These are phyloP conservation scores for Incumbomyces lentus DNA, from an alignment of 2,329 filamentous ascomycete species.

Conservation along the genomic window DNA sequence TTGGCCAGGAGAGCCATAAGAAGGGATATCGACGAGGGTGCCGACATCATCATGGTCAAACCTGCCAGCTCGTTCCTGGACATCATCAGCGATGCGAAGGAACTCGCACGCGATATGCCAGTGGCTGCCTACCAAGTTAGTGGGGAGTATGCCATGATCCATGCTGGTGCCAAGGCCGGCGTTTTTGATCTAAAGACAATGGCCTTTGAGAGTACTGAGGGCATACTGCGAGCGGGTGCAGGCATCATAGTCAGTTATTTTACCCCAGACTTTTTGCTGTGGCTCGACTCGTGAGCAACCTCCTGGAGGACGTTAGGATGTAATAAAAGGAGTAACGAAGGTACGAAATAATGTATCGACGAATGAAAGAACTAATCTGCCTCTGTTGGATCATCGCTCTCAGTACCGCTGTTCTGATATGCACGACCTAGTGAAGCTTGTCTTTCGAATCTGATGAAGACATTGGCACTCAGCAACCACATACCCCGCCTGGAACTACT, in stretches of 20 bases:
- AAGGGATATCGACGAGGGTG: slow-evolving; percentile 84
- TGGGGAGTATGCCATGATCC: slow-evolving; percentile 96
- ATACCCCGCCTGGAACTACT: too few relatives aligned
- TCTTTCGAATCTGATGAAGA: too few relatives aligned
- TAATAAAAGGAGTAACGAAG: too few relatives aligned
- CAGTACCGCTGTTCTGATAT: too few relatives aligned
- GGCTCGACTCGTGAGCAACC: slow-evolving; percentile 33
- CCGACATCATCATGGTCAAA: slow-evolving; percentile 99
- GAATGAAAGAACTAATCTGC: too few relatives aligned
- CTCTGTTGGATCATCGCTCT: too few relatives aligned
- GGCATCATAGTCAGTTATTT: slow-evolving; percentile 94
- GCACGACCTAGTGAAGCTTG: too few relatives aligned
- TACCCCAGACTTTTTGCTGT: slow-evolving; percentile 64
- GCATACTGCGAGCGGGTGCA: slow-evolving; percentile 83
- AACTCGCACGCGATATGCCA: slow-evolving; percentile 81
- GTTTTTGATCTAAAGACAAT: slow-evolving; percentile 92
- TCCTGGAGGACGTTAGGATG: too few relatives aligned
- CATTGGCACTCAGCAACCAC: too few relatives aligned
- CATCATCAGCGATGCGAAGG: slow-evolving; percentile 95
- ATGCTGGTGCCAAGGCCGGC: slow-evolving; percentile 86
- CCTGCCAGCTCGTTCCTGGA: slow-evolving; percentile 91
- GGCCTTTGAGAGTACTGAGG: slow-evolving; percentile 89
- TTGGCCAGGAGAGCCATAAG: slow-evolving; percentile 82
- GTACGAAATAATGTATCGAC: too few relatives aligned
- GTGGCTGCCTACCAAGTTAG: slow-evolving; percentile 95